Percentiles rank a stretch among this genome's conserved stretches.
These are phyloP conservation scores for Phytophthora ramorum DNA, from an alignment of 352 stramenopile species.

Conservation along the genomic window DNA sequence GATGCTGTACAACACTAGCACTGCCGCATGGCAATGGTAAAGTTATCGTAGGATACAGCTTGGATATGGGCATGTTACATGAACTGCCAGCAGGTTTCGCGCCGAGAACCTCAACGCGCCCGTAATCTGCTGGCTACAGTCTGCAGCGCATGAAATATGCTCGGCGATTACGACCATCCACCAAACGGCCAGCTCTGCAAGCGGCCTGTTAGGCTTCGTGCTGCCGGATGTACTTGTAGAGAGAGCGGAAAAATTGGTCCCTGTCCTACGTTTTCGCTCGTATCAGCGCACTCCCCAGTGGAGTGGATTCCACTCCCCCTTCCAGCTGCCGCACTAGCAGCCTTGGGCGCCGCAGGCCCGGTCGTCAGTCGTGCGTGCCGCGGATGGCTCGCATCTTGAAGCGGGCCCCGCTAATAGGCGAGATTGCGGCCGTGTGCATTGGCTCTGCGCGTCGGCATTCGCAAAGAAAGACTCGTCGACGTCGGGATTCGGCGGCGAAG, in stretches of 20 bases:
- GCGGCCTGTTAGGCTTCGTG: too few species aligned
- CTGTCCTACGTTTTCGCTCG: constrained; percentile 10
- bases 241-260: not conserved
- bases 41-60: constrained; percentile 10
- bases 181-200: too few species aligned
- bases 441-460: constrained; percentile 12
- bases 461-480: constrained; percentile 11
- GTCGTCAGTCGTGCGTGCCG: constrained; percentile 11
- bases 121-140: constrained; percentile 11
- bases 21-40: not conserved
- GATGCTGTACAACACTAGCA: too few species aligned
- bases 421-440: constrained; percentile 19
- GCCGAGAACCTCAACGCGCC: not conserved
- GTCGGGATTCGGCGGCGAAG: too few species aligned
- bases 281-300: not conserved
- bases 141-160: not conserved
- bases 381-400: constrained; percentile 14
- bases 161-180: not conserved
- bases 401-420: constrained; percentile 5
- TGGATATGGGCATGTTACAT: constrained; percentile 7
- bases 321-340: constrained; percentile 4
- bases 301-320: not conserved
- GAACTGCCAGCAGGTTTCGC: constrained; percentile 1
- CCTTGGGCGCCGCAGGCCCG: not conserved
- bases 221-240: not conserved